Evolutionary conservation across 2,329 filamentous ascomycete species (phyloP).

Genomic region (Fusarium marasasianum): DNA sequence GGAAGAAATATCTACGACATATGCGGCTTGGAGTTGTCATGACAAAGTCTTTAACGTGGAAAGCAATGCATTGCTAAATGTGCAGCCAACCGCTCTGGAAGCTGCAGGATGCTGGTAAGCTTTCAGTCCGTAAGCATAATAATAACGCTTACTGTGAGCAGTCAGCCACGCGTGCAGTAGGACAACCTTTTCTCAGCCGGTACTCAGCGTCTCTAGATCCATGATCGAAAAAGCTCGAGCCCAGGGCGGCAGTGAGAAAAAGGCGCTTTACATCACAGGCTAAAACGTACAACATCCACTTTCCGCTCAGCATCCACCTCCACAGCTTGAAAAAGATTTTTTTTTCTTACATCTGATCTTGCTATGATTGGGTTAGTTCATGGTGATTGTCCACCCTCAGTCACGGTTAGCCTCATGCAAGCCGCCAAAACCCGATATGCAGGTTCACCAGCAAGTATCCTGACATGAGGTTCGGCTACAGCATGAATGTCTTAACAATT

Average conservation of each 20-base stretch:
- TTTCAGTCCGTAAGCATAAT: not conserved
- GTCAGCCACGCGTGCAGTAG: not conserved
- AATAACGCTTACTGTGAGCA: not conserved
- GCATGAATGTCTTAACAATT: not conserved
- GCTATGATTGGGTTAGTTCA: conserved; percentile 21
- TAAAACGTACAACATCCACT: conserved; percentile 29
- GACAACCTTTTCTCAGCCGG: not conserved
- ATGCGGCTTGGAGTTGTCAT: conserved; percentile 28
- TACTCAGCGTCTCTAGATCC: conserved; percentile 16
- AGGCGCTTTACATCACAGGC: conserved; percentile 17
- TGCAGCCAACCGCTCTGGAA: conserved; percentile 7
- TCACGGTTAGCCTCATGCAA: conserved; percentile 12
- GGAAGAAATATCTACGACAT: not conserved
- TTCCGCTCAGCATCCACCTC: conserved; percentile 29
- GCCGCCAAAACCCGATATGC: conserved; percentile 19
- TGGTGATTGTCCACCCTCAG: conserved; percentile 1
- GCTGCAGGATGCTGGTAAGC: conserved; percentile 3
- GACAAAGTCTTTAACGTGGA: conserved; percentile 5
- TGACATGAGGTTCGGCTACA: conserved; percentile 22
- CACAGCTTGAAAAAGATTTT: conserved; percentile 30
- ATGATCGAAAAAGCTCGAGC: conserved; percentile 14
- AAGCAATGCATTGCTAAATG: not conserved
- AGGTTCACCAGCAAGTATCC: conserved; percentile 14
- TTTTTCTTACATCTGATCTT: conserved; percentile 17
- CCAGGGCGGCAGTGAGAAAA: conserved; percentile 25